These are phyloP conservation scores for Cryphonectria naterciae DNA, from an alignment of 2,329 filamentous ascomycete genomes.

Conservation along the genomic window DNA sequence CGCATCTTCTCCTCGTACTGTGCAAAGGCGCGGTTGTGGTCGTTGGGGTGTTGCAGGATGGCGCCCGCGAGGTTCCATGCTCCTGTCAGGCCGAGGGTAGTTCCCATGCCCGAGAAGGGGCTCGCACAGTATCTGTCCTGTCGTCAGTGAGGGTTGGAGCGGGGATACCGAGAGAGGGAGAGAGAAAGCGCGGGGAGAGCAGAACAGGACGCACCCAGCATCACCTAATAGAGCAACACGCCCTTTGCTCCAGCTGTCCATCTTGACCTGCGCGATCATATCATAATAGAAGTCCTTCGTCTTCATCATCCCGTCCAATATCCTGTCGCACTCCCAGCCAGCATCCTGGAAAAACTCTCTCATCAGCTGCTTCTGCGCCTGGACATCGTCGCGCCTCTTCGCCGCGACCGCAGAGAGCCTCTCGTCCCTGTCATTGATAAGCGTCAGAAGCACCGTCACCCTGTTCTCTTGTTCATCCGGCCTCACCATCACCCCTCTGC, in stretches of 20 bases:
- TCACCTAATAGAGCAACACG: constrained; percentile 51
- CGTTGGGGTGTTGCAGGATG: constrained; percentile 35
- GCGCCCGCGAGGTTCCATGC: constrained; percentile 57
- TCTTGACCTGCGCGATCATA: constrained; percentile 47
- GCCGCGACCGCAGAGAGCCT: constrained; percentile 30
- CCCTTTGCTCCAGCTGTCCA: constrained; percentile 41
- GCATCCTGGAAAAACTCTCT: constrained; percentile 46
- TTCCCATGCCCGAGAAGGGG: constrained; percentile 53
- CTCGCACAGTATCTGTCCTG: constrained; percentile 45
- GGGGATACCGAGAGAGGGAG: too few relatives aligned
- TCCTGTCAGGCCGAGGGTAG: constrained; percentile 47
- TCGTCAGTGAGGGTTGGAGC: background rate
- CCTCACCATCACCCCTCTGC: constrained; percentile 44
- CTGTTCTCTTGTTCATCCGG: constrained; percentile 36
- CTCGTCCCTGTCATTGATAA: constrained; percentile 34
- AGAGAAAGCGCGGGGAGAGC: too few relatives aligned
- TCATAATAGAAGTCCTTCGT: constrained; percentile 41
- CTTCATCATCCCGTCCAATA: constrained; percentile 41
- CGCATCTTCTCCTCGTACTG: constrained; percentile 47
- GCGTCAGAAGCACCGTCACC: constrained; percentile 23
- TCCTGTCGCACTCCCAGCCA: constrained; percentile 49
- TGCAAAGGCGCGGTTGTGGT: constrained; percentile 38
- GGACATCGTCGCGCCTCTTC: constrained; percentile 33
- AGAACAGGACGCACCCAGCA: constrained; percentile 39
- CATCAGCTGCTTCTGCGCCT: constrained; percentile 45